Conservation (phyloP, 805 yeast species). For the Lipomyces chichibuensis region DNA sequence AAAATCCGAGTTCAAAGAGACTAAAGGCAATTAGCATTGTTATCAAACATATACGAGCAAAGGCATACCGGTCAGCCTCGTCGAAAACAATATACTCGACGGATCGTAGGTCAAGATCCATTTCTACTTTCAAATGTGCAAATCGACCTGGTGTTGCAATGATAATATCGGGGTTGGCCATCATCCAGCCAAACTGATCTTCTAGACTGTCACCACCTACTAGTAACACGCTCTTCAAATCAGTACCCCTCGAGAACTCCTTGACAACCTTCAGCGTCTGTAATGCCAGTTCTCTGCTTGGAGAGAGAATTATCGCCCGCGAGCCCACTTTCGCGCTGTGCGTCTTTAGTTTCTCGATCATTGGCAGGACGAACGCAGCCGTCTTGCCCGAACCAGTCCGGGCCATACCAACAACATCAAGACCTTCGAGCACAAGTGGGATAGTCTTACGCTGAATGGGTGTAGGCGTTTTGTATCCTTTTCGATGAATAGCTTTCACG, state of each 20-base stretch:
- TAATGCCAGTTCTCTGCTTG: constrained; percentile 93
- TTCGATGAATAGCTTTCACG: constrained; percentile 68
- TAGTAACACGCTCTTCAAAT: constrained; percentile 73
- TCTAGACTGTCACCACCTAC: constrained; percentile 99
- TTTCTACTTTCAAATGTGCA: constrained; percentile 91
- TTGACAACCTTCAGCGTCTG: constrained; percentile 89
- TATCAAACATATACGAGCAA: constrained; percentile 8
- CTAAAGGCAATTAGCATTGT: constrained; percentile 1
- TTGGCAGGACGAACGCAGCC: constrained; percentile 91
- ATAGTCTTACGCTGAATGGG: constrained; percentile 97
- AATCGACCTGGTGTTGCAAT: constrained; percentile 98
- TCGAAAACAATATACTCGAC: constrained; percentile 93
- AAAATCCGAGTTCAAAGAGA: constrained; percentile 93
- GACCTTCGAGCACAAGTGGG: constrained; percentile 80
- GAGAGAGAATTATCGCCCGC: constrained; percentile 86
- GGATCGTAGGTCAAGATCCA: constrained; percentile 80
- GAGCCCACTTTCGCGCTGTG: constrained; percentile 84
- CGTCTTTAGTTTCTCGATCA: constrained; percentile 78
- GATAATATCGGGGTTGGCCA: constrained; percentile 90
- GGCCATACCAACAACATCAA: constrained; percentile 99
- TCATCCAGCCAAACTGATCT: constrained; percentile 91
- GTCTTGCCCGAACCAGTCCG: constrained; percentile 99
- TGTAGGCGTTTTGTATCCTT: constrained; percentile 93
- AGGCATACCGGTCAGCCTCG: constrained; percentile 78
- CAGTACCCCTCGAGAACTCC: constrained; percentile 84